Evolutionary conservation across 2,329 filamentous ascomycete genomes (phyloP), one percentile per base, ranked within the genome.

Genomic region (Rutstroemia sp.): DNA sequence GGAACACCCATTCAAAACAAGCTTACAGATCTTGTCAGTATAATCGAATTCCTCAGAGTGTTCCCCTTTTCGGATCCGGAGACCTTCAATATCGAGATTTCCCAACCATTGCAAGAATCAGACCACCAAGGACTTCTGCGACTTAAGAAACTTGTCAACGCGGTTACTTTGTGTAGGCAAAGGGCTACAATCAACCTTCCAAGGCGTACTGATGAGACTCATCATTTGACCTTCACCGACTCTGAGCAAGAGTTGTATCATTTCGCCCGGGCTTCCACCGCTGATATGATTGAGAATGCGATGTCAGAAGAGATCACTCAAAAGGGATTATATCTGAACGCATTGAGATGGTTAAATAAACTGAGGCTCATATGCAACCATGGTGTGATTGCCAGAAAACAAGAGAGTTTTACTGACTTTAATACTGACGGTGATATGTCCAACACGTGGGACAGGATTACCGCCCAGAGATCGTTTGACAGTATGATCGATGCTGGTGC

Each of bases 321-420:
- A 4, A 27, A 63, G 0, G 60, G 61, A 0, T 58, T 65, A 0
- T 77, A 72, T 48, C 65, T 73, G 6, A 78, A 75, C 42, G 71
- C 73, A 1, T 58, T 79, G 1, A 73, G 77, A 56, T 69, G 71
- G 45, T 76, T 79, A 30, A 73, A 78, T 34, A 65, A 70, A 0
- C 61, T 79, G 55, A 66, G 77, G 0, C 64, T 77, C 12, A 64
- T 78, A 2, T 79, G 77, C 38, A 73, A 78, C 44, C 62, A 78
- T 0, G 77, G 77, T 0, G 51, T 75, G 0, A 62, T 69, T n/a
- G 77, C 76, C 27, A 63, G 66, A 3, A 53, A 54, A 4, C 63
- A 71, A n/a, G 66, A 37, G n/a, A 23, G 27, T 9, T 34, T 12
- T 34, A 8, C 30, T 34, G 30, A 34, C 30, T 10, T 10, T 34